Evolutionary conservation across 2,329 filamentous ascomycete species (phyloP).

Genomic region (Lanzia echinophila): DNA sequence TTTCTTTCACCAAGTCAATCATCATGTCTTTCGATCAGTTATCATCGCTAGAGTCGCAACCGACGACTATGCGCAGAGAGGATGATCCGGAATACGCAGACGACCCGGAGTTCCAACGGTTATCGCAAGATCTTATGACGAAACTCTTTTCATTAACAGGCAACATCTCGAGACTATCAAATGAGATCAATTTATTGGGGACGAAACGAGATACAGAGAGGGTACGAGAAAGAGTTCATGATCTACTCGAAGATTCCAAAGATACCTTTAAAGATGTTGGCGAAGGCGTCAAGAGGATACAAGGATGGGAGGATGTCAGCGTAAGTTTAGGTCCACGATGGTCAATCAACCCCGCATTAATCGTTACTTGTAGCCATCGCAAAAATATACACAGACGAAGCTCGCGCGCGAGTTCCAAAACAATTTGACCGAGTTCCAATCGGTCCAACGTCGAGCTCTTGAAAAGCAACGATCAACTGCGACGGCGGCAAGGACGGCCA

Average conservation of each 20-base stretch:
- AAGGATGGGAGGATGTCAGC: conserved; percentile 77
- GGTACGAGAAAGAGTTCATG: conserved; percentile 83
- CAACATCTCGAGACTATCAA: conserved; percentile 77
- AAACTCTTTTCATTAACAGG: conserved; percentile 84
- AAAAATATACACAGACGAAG: conserved; percentile 95
- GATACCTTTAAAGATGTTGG: conserved; percentile 85
- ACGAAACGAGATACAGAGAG: conserved; percentile 88
- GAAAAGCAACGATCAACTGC: conserved; percentile 90
- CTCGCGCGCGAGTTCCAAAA: conserved; percentile 88
- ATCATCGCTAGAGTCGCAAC: conserved; percentile 76
- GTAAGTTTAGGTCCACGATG: conserved; percentile 49
- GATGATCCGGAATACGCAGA: conserved; percentile 75
- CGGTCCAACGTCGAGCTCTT: conserved; percentile 79
- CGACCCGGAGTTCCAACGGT: conserved; percentile 82
- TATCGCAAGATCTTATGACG: conserved; percentile 77
- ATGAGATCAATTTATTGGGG: conserved; percentile 78
- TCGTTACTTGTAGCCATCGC: conserved; percentile 59
- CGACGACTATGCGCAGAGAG: conserved; percentile 57
- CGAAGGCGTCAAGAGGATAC: conserved; percentile 87
- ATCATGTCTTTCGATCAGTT: conserved; percentile 89
- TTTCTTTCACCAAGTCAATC: not conserved
- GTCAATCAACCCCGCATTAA: conserved; percentile 14
- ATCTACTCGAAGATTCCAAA: conserved; percentile 78
- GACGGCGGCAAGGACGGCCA: conserved; percentile 71
- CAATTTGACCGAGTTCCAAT: conserved; percentile 84